A percentile compares a stretch with the other conserved stretches of the same genome.
phyloP scores from a whole-genome alignment of 805 yeast species.

The Blastobotrys mokoenaii region DNA sequence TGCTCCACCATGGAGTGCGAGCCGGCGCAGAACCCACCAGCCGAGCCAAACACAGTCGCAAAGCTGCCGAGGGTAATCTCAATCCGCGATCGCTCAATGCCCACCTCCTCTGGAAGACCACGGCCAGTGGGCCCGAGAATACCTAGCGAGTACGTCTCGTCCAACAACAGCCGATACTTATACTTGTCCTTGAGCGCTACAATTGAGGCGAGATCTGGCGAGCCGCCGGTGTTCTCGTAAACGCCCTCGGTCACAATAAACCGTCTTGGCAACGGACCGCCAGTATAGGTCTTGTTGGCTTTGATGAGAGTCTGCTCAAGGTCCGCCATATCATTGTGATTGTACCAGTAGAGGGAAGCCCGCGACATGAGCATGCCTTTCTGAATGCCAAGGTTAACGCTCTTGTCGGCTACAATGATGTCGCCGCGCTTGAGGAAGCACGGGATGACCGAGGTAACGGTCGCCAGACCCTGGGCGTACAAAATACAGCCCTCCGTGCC shows the following conservation, averaged over 20 bases:
- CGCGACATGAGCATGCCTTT: slow-evolving; percentile 84
- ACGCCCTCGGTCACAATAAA: slow-evolving; percentile 89
- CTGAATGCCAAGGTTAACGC: slow-evolving; percentile 67
- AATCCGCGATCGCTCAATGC: slow-evolving; percentile 57
- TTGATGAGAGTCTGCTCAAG: slow-evolving; percentile 54
- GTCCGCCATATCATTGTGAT: slow-evolving; percentile 84
- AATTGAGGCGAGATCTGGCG: slow-evolving; percentile 59
- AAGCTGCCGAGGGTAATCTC: slow-evolving; percentile 84
- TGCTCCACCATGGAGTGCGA: slow-evolving; percentile 74
- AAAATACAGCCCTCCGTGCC: slow-evolving; percentile 72
- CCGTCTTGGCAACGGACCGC: slow-evolving; percentile 75
- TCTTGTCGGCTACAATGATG: slow-evolving; percentile 77
- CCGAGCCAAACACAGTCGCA: slow-evolving; percentile 71
- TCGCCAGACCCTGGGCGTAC: slow-evolving; percentile 88
- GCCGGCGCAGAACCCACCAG: slow-evolving; percentile 95
- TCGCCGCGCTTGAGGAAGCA: slow-evolving; percentile 95
- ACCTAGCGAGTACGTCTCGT: slow-evolving; percentile 83
- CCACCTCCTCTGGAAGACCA: slow-evolving; percentile 72
- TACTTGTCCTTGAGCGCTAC: slow-evolving; percentile 69
- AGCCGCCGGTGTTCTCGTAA: slow-evolving; percentile 73
- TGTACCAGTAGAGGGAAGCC: slow-evolving; percentile 72
- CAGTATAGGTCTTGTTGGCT: slow-evolving; percentile 52
- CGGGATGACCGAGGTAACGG: slow-evolving; percentile 82
- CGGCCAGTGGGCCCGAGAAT: slow-evolving; percentile 77
- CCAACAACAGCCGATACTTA: slow-evolving; percentile 80